Conservation (phyloP, 139 green algal genomes). For the Closterium sp. region DNA sequence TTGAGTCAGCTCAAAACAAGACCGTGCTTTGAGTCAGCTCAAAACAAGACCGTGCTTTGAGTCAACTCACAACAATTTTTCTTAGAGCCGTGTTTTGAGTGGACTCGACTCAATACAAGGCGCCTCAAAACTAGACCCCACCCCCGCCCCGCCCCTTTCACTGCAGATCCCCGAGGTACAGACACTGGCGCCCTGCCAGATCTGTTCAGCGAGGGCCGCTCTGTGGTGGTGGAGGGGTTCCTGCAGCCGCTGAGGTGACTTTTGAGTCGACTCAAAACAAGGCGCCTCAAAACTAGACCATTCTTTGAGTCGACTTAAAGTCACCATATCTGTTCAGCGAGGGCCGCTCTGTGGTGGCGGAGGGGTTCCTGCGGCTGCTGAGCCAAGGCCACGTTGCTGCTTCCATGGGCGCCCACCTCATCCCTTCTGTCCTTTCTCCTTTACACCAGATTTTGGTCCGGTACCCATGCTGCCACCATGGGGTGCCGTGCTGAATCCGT, state of each 20-base stretch:
- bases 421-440: background rate
- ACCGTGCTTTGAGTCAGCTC: background rate
- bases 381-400: background rate
- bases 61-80: background rate
- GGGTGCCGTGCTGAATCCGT: constrained; percentile 37
- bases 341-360: constrained; percentile 46
- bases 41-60: background rate
- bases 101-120: too few species aligned
- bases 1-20: too few species aligned
- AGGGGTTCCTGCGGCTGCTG: constrained; percentile 36
- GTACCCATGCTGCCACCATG: too few species aligned
- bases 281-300: too few species aligned
- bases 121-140: too few species aligned
- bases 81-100: too few species aligned
- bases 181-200: constrained; percentile 41
- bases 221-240: constrained; percentile 45
- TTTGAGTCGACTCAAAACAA: too few species aligned
- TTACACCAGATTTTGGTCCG: constrained; percentile 29
- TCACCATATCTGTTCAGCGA: constrained; percentile 47
- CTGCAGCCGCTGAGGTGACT: constrained; percentile 4
- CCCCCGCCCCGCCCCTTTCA: background rate
- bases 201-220: constrained; percentile 45
- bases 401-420: background rate
- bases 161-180: constrained; percentile 37
- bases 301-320: background rate